Percentiles rank a stretch among this genome's conserved stretches.
Evolutionary conservation across 2,329 filamentous ascomycete genomes (phyloP).

Genomic region (Thielaviopsis populi): DNA sequence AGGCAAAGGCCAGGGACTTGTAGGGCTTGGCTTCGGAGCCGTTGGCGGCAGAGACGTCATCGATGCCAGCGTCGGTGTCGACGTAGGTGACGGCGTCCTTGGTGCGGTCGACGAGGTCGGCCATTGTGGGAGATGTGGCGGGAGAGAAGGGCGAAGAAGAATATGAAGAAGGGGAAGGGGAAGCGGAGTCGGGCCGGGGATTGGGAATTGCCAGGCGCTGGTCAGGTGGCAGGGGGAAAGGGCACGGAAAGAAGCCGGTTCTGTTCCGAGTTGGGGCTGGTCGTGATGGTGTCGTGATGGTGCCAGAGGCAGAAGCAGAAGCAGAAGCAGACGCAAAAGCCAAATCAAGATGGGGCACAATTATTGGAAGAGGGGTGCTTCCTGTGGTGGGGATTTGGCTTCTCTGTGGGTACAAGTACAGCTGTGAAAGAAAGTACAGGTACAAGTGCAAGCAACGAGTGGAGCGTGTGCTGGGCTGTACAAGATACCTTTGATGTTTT

Average conservation of each 20-base stretch:
- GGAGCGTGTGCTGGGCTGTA: background rate
- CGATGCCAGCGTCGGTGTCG: slow-evolving; percentile 64
- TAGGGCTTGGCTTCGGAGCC: slow-evolving; percentile 62
- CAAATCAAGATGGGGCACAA: background rate
- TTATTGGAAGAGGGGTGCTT: background rate
- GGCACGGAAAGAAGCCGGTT: background rate
- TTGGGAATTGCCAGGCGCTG: too few relatives aligned
- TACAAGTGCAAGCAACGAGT: background rate
- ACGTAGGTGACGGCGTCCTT: slow-evolving; percentile 48
- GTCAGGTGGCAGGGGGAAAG: background rate
- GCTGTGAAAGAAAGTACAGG: too few relatives aligned
- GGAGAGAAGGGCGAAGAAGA: background rate
- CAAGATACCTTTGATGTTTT: too few relatives aligned
- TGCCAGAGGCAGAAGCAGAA: background rate
- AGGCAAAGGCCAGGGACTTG: slow-evolving; percentile 66
- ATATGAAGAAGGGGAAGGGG: background rate
- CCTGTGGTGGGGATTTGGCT: background rate
- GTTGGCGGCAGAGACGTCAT: slow-evolving; percentile 44
- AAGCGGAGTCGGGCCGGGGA: too few relatives aligned
- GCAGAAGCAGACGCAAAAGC: background rate
- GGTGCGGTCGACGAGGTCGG: slow-evolving; percentile 36
- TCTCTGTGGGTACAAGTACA: too few relatives aligned
- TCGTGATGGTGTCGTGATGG: background rate
- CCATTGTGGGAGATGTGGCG: slow-evolving; percentile 23
- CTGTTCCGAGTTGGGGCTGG: background rate